A percentile compares a stretch with the other conserved stretches of the same genome.
These are phyloP conservation scores for Zygosaccharomyces sapae DNA, from an alignment of 1,139 yeast genomes.

Conservation along the genomic window DNA sequence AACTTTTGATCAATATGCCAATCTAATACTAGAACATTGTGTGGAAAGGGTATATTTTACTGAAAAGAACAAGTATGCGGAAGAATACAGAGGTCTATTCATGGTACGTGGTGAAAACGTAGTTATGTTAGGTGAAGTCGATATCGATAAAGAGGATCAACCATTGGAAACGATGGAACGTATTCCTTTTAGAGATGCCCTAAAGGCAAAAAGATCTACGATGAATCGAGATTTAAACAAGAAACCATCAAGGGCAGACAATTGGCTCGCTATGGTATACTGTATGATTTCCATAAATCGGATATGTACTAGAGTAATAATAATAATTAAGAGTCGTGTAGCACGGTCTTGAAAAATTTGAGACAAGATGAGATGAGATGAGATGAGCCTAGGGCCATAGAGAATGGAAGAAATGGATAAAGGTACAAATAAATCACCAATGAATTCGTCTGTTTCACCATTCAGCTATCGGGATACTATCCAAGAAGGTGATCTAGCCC, in stretches of 20 bases:
- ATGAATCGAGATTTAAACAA: conserved; percentile 38
- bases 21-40: conserved; percentile 87
- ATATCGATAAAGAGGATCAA: conserved; percentile 79
- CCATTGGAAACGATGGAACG: conserved; percentile 55
- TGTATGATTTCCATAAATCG: conserved; percentile 50
- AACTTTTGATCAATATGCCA: conserved; percentile 94
- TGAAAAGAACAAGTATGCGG: conserved; percentile 57
- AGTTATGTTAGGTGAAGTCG: conserved; percentile 92
- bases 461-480: conserved; percentile 41
- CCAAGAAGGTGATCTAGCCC: conserved; percentile 79
- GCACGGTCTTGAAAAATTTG: conserved; percentile 7
- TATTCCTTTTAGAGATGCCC: conserved; percentile 61
- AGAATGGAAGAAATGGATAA: background rate
- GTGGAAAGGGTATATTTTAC: conserved; percentile 74
- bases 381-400: conserved; percentile 2
- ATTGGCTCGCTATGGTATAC: conserved; percentile 50
- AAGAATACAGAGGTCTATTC: conserved; percentile 70
- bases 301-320: conserved; percentile 42
- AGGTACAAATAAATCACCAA: background rate
- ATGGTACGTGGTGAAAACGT: conserved; percentile 96
- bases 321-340: conserved; percentile 6
- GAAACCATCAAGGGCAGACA: conserved; percentile 49
- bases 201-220: conserved; percentile 43
- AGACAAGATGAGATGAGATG: conserved; percentile 2
- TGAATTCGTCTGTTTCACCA: conserved; percentile 16